Evolutionary conservation across 1,139 yeast species (phyloP), one percentile per base, ranked within the genome.

Genomic region (Candida glucosophila): DNA sequence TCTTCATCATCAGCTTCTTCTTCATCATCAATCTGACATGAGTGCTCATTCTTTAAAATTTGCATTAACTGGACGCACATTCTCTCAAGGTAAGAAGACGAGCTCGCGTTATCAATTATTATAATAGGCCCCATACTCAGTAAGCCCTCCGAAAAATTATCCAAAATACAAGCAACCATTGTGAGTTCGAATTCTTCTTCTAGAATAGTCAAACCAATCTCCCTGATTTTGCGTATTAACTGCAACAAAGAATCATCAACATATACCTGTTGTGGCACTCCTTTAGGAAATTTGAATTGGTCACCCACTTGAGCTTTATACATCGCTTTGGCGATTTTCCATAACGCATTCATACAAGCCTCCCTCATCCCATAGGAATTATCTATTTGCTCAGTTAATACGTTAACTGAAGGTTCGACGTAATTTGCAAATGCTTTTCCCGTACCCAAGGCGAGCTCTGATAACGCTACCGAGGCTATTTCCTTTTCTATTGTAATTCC

Each of bases 401-500:
- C 67, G 36, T 68, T 66, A 40, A 83, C 58, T 14, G 92, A 68
- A 36, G 73, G 68, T 50, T 81, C 88, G 36, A 86, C 77, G 47
- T 74, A 88, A 41, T 78, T 78, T 42, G 75, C 72, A 57, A 90
- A 86, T 29, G 74, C 76, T 36, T 73, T 75, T 43, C 86, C 85
- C 27, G 95, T 79, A 39, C 94, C 94, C 33, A 70, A 56, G 34
- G 95, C 94, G 48, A 90, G 71, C 47, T 90, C 96, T 24, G 86
- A 78, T 42, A 90, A 62, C 13, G 96, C 93, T 47, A 88, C 92
- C 24, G 92, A 72, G n/a, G 96, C 95, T 43, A 83, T 86, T 63
- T 90, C 98, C 62, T 90, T 90, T 62, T 90, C 98, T 45, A 83
- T 80, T 38, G 96, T 85, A 45, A 90, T 77, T 63, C 95, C 97